Percentiles rank a stretch among this genome's conserved stretches.
Conservation (phyloP, 1,139 yeast species). For the Magnusiomyces magnusii region DNA sequence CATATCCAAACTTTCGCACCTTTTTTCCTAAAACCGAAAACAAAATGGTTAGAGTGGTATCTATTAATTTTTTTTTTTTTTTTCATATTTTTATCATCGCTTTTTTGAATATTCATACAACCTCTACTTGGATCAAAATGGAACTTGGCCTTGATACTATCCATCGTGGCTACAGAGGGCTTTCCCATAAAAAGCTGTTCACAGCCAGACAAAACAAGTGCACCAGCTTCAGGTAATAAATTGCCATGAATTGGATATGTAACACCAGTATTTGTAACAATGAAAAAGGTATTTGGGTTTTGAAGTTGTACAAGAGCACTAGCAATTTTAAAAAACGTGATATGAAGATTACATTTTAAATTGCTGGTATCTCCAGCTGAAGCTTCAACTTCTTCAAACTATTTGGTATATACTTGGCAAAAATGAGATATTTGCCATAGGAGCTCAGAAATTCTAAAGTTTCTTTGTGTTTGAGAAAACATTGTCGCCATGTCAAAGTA, state of each 20-base stretch:
- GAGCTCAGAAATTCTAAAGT: constrained; percentile 50
- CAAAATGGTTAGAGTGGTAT: no score
- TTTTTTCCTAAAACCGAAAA: no score
- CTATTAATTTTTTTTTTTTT: no score
- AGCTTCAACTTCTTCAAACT: constrained; percentile 46
- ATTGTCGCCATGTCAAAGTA: constrained; percentile 76
- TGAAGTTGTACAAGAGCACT: constrained; percentile 73
- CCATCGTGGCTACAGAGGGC: constrained; percentile 87
- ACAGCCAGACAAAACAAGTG: constrained; percentile 67
- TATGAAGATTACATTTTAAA: constrained; percentile 50
- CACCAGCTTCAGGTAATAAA: constrained; percentile 91
- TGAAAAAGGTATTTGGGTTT: constrained; percentile 59
- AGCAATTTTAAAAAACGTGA: constrained; percentile 77
- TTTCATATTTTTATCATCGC: no score
- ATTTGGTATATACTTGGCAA: constrained; percentile 71
- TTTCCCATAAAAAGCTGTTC: constrained; percentile 81
- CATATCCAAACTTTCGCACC: no score
- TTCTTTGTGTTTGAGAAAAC: constrained; percentile 66
- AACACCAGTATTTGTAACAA: constrained; percentile 95
- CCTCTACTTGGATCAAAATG: constrained; percentile 54
- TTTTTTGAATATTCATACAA: no score
- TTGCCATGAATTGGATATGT: constrained; percentile 88
- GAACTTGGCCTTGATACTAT: constrained; percentile 69
- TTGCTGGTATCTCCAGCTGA: constrained; percentile 31
- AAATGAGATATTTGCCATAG: constrained; percentile 57